A percentile compares a stretch with the other conserved stretches of the same genome.
Conservation (phyloP, 1,139 yeast genomes). For the Yarrowia galli region DNA sequence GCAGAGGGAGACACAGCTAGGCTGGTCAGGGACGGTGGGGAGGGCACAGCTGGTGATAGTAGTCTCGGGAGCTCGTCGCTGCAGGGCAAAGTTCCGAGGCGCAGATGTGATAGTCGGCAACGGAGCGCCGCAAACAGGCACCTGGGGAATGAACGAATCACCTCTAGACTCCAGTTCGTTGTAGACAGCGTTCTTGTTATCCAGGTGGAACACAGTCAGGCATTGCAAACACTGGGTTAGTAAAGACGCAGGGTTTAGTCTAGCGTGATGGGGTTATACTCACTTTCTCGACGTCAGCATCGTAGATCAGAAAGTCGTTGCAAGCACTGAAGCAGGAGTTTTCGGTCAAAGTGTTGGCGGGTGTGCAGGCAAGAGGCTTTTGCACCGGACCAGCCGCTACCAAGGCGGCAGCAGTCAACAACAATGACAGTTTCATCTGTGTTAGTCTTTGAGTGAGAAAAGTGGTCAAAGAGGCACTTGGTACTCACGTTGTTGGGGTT, state of each 20-base stretch:
- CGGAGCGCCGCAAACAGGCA: conserved; percentile 21
- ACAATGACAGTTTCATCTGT: conserved; percentile 22
- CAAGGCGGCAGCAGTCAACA: conserved; percentile 14
- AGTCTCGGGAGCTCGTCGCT: conserved; percentile 25
- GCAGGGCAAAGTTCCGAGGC: conserved; percentile 1
- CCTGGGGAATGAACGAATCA: background rate
- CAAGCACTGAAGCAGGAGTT: conserved; percentile 6
- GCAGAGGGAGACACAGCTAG: conserved; percentile 10
- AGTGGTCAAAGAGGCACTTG: no score
- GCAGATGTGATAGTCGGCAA: conserved; percentile 14
- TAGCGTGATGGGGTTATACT: background rate
- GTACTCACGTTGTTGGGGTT: background rate
- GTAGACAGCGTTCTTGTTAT: conserved; percentile 24
- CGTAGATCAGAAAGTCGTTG: conserved; percentile 20
- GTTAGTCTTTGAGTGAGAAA: background rate
- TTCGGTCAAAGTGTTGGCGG: background rate
- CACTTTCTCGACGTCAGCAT: conserved; percentile 16
- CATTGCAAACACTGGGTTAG: conserved; percentile 34
- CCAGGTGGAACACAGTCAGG: conserved; percentile 11
- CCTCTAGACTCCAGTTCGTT: conserved; percentile 6
- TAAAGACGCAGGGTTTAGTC: background rate
- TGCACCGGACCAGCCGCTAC: conserved; percentile 17
- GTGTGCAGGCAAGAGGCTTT: background rate
- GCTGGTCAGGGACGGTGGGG: conserved; percentile 13
- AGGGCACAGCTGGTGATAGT: conserved; percentile 3